Base-by-base conservation (phyloP, 2,329 filamentous ascomycete species). In the Microcyclosporella mali region DNA sequence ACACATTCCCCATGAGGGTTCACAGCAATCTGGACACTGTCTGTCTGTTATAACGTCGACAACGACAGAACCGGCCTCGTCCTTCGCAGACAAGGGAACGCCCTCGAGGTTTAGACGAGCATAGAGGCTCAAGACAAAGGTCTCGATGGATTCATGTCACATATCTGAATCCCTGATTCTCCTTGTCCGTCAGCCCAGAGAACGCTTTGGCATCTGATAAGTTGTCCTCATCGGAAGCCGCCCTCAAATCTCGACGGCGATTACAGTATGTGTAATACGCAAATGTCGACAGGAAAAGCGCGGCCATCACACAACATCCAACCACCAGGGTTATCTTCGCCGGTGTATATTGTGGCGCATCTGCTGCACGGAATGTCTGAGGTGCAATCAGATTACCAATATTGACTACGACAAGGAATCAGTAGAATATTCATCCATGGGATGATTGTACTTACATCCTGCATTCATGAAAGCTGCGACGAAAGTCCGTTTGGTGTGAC, bases 401-500 rank as follows among this genome's bases (percentile, higher is more conserved):
- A 9, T 25, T 25, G 21, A 25, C 21, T 25, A 4, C 21, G 9
- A 9, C 21, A 25, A 4, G 9, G 21, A 9, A 9, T 25, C 21
- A 25, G 21, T 25, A 25, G 6, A 9, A 25, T 25, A 6, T 9
- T 25, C 6, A 9, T 6, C 6, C 4, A 25, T 25, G 9, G 4
- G 21, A 25, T 9, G 9, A 9, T 9, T 9, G 9, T 25, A 27
- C 32, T 53, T 50, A 47, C 55, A 53, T 27, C 53, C 43, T 21
- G 55, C 49, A 27, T 55, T 47, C 18, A 57, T 36, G 49, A 77
- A 72, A 6, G 82, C 81, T 8, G 86, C 86, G 3, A 82, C 37
- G 27, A 46, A 43, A 11, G 36, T 45, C 41, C 55, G 51, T 67
- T 87, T 87, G 1, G 82, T 86, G 53, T 84, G 81, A 0, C 84